Percentiles rank a stretch among this genome's conserved stretches.
Evolutionary conservation across 2,329 filamentous ascomycete genomes (phyloP).

Genomic region (Penicillium sp.): DNA sequence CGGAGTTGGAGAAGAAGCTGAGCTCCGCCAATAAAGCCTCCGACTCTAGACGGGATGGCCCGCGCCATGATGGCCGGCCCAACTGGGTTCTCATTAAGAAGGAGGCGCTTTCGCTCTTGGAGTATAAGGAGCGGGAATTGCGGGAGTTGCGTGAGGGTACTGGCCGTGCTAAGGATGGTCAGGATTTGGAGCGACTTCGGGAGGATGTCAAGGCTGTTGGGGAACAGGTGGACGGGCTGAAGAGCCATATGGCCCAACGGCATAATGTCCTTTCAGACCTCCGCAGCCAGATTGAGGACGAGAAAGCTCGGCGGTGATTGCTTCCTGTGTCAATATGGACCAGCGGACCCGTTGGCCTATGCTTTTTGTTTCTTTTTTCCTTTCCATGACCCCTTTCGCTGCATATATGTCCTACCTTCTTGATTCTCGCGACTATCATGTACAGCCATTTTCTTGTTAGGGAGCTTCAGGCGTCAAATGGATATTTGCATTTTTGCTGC

Average conservation of each 20-base stretch:
- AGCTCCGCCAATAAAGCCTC: slow-evolving; percentile 74
- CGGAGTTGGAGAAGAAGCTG: slow-evolving; percentile 85
- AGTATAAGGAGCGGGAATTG: slow-evolving; percentile 83
- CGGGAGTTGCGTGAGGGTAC: slow-evolving; percentile 66
- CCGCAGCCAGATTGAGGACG: slow-evolving; percentile 79
- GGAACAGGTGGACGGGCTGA: slow-evolving; percentile 90
- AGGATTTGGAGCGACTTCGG: slow-evolving; percentile 70
- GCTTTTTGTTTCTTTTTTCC: slow-evolving; percentile 8
- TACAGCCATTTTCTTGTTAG: slow-evolving; percentile 34
- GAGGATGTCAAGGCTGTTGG: slow-evolving; percentile 88
- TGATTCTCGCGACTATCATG: slow-evolving; percentile 18
- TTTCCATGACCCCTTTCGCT: slow-evolving; percentile 12
- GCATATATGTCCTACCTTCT: slow-evolving; percentile 13
- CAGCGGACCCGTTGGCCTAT: background rate
- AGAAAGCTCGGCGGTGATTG: slow-evolving; percentile 59
- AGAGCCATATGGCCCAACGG: slow-evolving; percentile 73
- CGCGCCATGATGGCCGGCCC: slow-evolving; percentile 64
- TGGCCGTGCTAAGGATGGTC: slow-evolving; percentile 59
- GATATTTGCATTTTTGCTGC: slow-evolving; percentile 12
- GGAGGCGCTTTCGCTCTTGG: slow-evolving; percentile 87
- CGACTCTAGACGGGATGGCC: slow-evolving; percentile 57
- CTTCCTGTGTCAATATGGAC: background rate
- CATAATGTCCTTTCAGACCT: slow-evolving; percentile 74
- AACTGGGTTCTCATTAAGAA: slow-evolving; percentile 91
- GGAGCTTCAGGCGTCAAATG: slow-evolving; percentile 37